Evolutionary conservation across 352 stramenopile species (phyloP).

Genomic region (Globisporangium sylvaticum): DNA sequence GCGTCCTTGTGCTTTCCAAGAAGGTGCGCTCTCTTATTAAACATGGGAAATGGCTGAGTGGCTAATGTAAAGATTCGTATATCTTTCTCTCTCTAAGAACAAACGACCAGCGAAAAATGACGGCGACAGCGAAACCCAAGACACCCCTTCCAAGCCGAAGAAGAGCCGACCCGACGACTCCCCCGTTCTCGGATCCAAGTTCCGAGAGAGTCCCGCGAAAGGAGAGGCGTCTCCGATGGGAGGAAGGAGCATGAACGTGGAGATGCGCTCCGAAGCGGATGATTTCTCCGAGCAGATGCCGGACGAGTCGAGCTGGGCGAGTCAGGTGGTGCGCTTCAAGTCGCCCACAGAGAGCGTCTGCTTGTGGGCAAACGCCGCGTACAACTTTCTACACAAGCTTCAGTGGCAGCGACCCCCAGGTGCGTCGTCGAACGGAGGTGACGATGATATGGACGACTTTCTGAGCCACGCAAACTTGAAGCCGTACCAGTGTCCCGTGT

Average conservation of each 20-base stretch:
- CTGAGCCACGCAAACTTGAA: constrained; percentile 25
- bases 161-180: constrained; percentile 33
- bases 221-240: constrained; percentile 11
- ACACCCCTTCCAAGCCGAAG: constrained; percentile 33
- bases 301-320: constrained; percentile 25
- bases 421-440: constrained; percentile 9
- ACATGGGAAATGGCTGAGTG: not conserved
- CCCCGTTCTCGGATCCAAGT: not conserved
- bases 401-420: constrained; percentile 46
- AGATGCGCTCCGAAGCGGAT: constrained; percentile 24
- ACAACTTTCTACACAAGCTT: constrained; percentile 62
- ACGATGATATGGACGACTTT: constrained; percentile 42
- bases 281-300: constrained; percentile 25
- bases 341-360: constrained; percentile 45
- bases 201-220: not conserved
- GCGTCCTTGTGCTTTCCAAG: constrained; percentile 64
- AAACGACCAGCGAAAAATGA: constrained; percentile 57
- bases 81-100: constrained; percentile 31
- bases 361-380: constrained; percentile 71
- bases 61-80: not conserved
- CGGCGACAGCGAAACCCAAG: constrained; percentile 25
- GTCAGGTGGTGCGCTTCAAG: constrained; percentile 39
- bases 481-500: constrained; percentile 47
- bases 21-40: constrained; percentile 28
- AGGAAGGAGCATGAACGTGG: not conserved